Evolutionary conservation across 176 grass and related monocot species (phyloP).

Genomic region (Eleusine indica): DNA sequence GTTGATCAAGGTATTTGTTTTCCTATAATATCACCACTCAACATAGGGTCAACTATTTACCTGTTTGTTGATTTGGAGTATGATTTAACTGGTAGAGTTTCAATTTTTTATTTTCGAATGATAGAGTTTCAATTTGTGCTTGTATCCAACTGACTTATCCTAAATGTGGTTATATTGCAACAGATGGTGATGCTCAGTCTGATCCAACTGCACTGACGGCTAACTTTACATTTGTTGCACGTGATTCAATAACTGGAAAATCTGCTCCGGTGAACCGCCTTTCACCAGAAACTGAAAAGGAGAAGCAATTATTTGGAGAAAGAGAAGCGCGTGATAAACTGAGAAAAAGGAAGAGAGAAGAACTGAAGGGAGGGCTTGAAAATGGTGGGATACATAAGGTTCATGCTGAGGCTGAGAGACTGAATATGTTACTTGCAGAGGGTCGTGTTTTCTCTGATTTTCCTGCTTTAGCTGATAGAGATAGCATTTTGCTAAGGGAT

Average conservation of each 20-base stretch:
- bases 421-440: slow-evolving; percentile 64
- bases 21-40: neutral
- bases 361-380: slow-evolving; percentile 56
- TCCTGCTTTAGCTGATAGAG: slow-evolving; percentile 78
- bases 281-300: slow-evolving; percentile 79
- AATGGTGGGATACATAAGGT: slow-evolving; percentile 57
- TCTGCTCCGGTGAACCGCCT: slow-evolving; percentile 88
- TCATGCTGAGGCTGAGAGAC: slow-evolving; percentile 55
- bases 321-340: slow-evolving; percentile 77
- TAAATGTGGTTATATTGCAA: slow-evolving; percentile 20
- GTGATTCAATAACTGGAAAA: slow-evolving; percentile 84
- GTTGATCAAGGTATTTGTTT: slow-evolving; percentile 54
- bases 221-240: slow-evolving; percentile 92
- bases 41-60: neutral
- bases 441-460: slow-evolving; percentile 93
- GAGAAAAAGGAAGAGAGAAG: slow-evolving; percentile 81
- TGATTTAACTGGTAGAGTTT: neutral
- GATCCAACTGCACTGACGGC: slow-evolving; percentile 68
- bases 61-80: slow-evolving; percentile 4
- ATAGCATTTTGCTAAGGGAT: slow-evolving; percentile 81
- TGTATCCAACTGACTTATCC: slow-evolving; percentile 27
- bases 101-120: neutral
- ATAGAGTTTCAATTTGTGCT: slow-evolving; percentile 2
- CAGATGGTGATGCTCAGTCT: slow-evolving; percentile 56
- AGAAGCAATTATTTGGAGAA: slow-evolving; percentile 62